Evolutionary conservation across 164 flowering plant genomes (phyloP).

Genomic region (Piper longum): DNA sequence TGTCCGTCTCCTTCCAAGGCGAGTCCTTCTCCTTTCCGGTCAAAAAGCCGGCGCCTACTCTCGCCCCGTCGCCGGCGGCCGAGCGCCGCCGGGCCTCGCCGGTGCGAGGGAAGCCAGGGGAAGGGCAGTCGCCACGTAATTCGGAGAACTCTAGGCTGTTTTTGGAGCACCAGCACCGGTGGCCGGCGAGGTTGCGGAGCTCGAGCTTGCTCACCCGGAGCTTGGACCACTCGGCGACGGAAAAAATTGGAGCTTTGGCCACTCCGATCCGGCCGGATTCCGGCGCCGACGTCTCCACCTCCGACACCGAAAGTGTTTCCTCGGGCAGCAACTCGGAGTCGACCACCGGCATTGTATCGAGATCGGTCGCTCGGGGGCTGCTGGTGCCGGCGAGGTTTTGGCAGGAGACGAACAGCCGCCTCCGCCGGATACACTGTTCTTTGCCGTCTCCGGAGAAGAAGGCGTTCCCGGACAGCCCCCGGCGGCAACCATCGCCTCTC

Average conservation of each 20-base stretch:
- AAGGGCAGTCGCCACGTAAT: slow-evolving; percentile 33
- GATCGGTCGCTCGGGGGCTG: slow-evolving; percentile 35
- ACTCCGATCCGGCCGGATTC: slow-evolving; percentile 33
- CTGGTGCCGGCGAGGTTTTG: slow-evolving; percentile 68
- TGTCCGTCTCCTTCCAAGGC: slow-evolving; percentile 93
- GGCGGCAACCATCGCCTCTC: slow-evolving; percentile 42
- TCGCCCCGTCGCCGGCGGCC: slow-evolving; percentile 12
- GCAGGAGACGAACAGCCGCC: slow-evolving; percentile 78
- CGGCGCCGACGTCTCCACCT: slow-evolving; percentile 44
- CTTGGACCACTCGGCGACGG: slow-evolving; percentile 34
- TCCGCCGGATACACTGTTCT: slow-evolving; percentile 67
- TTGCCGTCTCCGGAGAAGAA: slow-evolving; percentile 40
- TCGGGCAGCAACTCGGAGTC: slow-evolving; percentile 79
- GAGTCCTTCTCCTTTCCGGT: slow-evolving; percentile 79
- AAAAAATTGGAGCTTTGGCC: slow-evolving; percentile 27
- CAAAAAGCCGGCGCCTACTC: slow-evolving; percentile 31
- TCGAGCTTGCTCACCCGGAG: slow-evolving; percentile 41
- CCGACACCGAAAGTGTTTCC: slow-evolving; percentile 95
- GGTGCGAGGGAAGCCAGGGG: slow-evolving; percentile 37
- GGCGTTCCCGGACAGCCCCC: slow-evolving; percentile 35
- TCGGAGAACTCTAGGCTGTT: slow-evolving; percentile 47
- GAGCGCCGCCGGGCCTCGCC: slow-evolving; percentile 46
- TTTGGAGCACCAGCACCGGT: slow-evolving; percentile 54
- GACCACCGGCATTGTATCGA: slow-evolving; percentile 13
- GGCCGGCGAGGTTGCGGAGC: slow-evolving; percentile 50